These are phyloP conservation scores for Metschnikowia cubensis DNA, from an alignment of 805 yeast species.

Conservation along the genomic window DNA sequence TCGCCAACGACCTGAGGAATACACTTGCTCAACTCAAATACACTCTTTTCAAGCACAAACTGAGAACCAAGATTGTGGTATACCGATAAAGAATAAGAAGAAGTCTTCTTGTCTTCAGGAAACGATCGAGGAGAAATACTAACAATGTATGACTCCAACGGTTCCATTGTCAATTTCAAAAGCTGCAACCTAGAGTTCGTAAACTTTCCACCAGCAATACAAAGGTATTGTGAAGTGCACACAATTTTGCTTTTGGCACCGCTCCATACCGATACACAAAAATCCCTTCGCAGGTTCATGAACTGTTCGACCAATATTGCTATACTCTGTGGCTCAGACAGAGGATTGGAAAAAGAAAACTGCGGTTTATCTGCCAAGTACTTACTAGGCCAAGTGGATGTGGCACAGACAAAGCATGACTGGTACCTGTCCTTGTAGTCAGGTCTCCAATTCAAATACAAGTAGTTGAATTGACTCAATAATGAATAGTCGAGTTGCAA, in stretches of 20 bases:
- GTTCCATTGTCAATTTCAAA: constrained; percentile 25
- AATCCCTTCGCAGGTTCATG: constrained; percentile 3
- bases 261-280: constrained; percentile 13
- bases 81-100: constrained; percentile 25
- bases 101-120: constrained; percentile 10
- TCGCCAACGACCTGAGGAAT: constrained; percentile 27
- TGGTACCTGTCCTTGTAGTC: constrained; percentile 18
- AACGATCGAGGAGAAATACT: constrained; percentile 19
- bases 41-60: constrained; percentile 28
- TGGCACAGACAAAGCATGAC: constrained; percentile 21
- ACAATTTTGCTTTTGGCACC: constrained; percentile 3
- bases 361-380: constrained; percentile 40
- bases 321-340: constrained; percentile 25
- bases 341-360: constrained; percentile 34
- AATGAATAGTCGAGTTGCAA: constrained; percentile 18
- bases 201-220: constrained; percentile 19
- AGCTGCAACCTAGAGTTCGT: constrained; percentile 39
- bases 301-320: constrained; percentile 16
- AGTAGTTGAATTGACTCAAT: constrained; percentile 37
- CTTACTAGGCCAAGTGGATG: constrained; percentile 8
- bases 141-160: constrained; percentile 26
- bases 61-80: constrained; percentile 24
- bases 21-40: not conserved
- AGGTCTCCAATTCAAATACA: constrained; percentile 70
- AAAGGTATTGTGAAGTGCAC: constrained; percentile 20